A percentile compares a stretch with the other conserved stretches of the same genome.
phyloP scores from a whole-genome alignment of 306 rosid genomes.

The Vicia villosa region DNA sequence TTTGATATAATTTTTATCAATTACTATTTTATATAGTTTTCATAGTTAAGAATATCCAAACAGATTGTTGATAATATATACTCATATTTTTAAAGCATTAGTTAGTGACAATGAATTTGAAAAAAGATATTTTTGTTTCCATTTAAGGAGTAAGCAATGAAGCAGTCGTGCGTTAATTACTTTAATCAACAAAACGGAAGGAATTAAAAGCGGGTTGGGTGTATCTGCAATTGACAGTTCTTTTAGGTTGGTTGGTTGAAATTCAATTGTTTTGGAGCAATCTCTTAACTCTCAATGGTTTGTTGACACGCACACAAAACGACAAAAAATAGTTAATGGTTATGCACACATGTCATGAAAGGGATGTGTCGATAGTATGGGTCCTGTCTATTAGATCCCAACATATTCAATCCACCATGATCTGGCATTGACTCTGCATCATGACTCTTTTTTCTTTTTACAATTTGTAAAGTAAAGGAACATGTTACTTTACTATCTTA shows the following conservation, averaged over 20 bases:
- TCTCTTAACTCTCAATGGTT: neutral
- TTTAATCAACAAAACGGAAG: conserved; percentile 14
- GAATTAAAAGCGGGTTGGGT: conserved; percentile 3
- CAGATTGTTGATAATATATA: too few species aligned
- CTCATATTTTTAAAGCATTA: too few species aligned
- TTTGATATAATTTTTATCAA: too few species aligned
- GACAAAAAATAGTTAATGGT: neutral
- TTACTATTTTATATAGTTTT: too few species aligned
- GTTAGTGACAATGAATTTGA: too few species aligned
- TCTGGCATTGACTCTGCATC: conserved; percentile 30
- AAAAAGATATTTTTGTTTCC: conserved; percentile 3
- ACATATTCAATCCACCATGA: conserved; percentile 35
- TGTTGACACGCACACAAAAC: conserved; percentile 11
- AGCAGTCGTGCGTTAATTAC: neutral
- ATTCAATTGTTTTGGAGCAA: neutral
- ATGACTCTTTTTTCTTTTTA: neutral
- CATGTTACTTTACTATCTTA: too few species aligned
- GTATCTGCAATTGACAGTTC: neutral
- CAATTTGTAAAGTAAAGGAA: too few species aligned
- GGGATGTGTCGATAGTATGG: conserved; percentile 37
- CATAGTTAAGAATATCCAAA: too few species aligned
- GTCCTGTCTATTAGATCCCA: conserved; percentile 72
- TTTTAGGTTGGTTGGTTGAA: neutral
- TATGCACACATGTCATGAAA: conserved; percentile 26
- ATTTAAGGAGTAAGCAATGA: neutral